These are phyloP conservation scores for Myxozyma nipponensis DNA, from an alignment of 805 yeast species.

Conservation along the genomic window DNA sequence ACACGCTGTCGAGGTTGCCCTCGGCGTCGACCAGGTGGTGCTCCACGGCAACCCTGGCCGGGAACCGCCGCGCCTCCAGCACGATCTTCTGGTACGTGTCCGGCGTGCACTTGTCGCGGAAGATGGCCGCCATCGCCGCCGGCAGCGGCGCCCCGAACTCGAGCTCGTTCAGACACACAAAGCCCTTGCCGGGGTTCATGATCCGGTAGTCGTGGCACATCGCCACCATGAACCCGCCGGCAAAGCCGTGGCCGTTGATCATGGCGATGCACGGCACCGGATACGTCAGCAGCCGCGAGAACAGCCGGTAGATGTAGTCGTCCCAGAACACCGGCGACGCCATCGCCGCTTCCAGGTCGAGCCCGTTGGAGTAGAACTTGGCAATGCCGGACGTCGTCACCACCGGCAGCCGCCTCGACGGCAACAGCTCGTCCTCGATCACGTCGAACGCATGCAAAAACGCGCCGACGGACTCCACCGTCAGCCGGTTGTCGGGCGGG, in stretches of 20 bases:
- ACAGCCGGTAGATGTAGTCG: slow-evolving; percentile 34
- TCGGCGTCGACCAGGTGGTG: slow-evolving; percentile 35
- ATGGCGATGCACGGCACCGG: slow-evolving; percentile 42
- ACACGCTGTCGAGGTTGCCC: slow-evolving; percentile 38
- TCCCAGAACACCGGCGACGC: slow-evolving; percentile 37
- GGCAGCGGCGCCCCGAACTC: slow-evolving; percentile 39
- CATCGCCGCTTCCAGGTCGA: slow-evolving; percentile 38
- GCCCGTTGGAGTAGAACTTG: slow-evolving; percentile 41
- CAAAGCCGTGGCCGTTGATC: slow-evolving; percentile 43
- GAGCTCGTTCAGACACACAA: slow-evolving; percentile 41
- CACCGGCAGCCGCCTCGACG: slow-evolving; percentile 35
- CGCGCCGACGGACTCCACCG: slow-evolving; percentile 36
- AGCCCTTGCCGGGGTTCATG: slow-evolving; percentile 41
- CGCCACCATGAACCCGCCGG: slow-evolving; percentile 42
- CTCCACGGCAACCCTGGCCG: slow-evolving; percentile 33
- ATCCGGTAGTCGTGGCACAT: slow-evolving; percentile 40
- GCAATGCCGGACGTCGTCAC: slow-evolving; percentile 39
- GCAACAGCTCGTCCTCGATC: slow-evolving; percentile 29
- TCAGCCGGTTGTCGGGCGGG: slow-evolving; percentile 40
- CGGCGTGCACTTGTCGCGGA: slow-evolving; percentile 35
- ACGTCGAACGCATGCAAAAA: slow-evolving; percentile 36
- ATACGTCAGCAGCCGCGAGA: slow-evolving; percentile 37
- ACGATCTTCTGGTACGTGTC: slow-evolving; percentile 34
- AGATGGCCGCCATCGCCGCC: slow-evolving; percentile 38
- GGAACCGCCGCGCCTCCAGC: slow-evolving; percentile 37